Conservation (phyloP, 1,284 basidiomycete genomes). For the Pseudomicrostroma phylloplanum region DNA sequence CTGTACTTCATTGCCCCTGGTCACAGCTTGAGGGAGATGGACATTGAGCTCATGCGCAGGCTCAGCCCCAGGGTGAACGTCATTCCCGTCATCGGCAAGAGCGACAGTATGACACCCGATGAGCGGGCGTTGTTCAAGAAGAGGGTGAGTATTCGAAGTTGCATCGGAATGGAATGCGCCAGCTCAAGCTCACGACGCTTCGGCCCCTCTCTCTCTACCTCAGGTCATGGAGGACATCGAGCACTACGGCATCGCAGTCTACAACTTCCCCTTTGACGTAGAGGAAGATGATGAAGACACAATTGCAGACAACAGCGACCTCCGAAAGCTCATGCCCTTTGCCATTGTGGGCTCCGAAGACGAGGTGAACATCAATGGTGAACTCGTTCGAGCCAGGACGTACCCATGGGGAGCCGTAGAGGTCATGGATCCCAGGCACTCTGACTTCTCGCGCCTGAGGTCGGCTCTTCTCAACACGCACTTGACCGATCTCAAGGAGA, state of each 20-base stretch:
- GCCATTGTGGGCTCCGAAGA: slow-evolving; percentile 96
- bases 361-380: slow-evolving; percentile 85
- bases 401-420: slow-evolving; percentile 99
- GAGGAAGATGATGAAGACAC: slow-evolving; percentile 99
- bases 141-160: slow-evolving; percentile 62
- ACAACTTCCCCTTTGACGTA: slow-evolving; percentile 99
- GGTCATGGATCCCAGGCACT: slow-evolving; percentile 97
- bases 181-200: no score
- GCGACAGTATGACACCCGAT: slow-evolving; percentile 73
- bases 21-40: slow-evolving; percentile 87
- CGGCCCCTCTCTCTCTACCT: not conserved
- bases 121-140: slow-evolving; percentile 80
- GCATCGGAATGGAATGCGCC: not conserved
- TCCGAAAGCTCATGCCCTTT: slow-evolving; percentile 63
- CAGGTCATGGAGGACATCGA: slow-evolving; percentile 99
- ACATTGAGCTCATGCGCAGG: slow-evolving; percentile 63
- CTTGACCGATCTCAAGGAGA: slow-evolving; percentile 75
- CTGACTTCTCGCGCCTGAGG: slow-evolving; percentile 87
- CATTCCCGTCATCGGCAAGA: slow-evolving; percentile 96
- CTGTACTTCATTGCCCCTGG: slow-evolving; percentile 98
- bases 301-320: slow-evolving; percentile 75
- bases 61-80: slow-evolving; percentile 69
- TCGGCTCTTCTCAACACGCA: slow-evolving; percentile 93
- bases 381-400: slow-evolving; percentile 79
- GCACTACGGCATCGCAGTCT: slow-evolving; percentile 94